phyloP scores from a whole-genome alignment of 768 basidiomycete species.

The Suillus hirtellus region DNA sequence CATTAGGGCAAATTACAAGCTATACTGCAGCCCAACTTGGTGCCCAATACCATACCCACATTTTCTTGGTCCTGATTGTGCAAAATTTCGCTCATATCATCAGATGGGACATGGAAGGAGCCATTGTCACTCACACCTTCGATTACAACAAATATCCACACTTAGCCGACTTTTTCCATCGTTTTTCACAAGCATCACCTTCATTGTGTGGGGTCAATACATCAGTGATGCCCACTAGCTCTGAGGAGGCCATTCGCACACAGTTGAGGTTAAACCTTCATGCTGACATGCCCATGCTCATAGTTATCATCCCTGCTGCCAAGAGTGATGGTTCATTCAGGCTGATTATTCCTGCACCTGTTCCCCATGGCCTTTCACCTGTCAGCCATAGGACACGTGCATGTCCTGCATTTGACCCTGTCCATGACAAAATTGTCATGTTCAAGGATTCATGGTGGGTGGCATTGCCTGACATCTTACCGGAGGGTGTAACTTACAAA shows the following conservation, averaged over 20 bases:
- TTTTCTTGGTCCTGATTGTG: constrained; percentile 18
- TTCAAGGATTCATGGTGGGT: constrained; percentile 4
- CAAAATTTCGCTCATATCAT: constrained; percentile 10
- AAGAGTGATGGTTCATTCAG: neutral
- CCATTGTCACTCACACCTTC: constrained; percentile 19
- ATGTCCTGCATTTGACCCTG: neutral
- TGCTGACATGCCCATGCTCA: neutral
- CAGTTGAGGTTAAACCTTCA: neutral
- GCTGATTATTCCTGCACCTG: neutral
- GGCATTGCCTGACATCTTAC: constrained; percentile 6
- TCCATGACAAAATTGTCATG: neutral
- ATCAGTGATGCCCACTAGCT: constrained; percentile 15
- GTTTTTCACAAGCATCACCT: constrained; percentile 20
- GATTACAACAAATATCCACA: constrained; percentile 20
- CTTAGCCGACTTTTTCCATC: constrained; percentile 24
- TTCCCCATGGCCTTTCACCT: neutral
- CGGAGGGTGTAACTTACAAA: constrained; percentile 24
- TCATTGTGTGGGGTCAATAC: constrained; percentile 24
- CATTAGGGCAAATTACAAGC: constrained; percentile 20
- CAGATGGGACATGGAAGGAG: constrained; percentile 18
- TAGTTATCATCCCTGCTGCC: neutral
- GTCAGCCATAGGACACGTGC: neutral
- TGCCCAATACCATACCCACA: constrained; percentile 20
- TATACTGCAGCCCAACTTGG: constrained; percentile 21
- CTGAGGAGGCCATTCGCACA: neutral